Conservation (phyloP, 2,329 filamentous ascomycete genomes). For the Verticillium zaregamsianum region DNA sequence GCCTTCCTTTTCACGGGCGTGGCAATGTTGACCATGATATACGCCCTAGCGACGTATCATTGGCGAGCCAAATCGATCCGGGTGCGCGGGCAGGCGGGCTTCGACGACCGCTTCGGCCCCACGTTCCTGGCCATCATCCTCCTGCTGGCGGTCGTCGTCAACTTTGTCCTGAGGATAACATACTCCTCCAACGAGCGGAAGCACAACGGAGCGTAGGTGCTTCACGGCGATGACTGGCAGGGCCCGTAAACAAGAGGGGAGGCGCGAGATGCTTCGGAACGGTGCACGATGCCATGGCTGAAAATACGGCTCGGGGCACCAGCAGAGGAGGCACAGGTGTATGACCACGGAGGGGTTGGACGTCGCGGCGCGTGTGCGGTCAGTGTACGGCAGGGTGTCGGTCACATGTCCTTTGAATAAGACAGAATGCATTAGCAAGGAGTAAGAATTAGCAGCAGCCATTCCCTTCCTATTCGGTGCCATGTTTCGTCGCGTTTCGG, state of each 20-base stretch:
- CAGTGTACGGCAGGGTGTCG: background rate
- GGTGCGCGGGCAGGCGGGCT: constrained; percentile 86
- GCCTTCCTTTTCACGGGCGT: constrained; percentile 92
- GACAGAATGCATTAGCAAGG: background rate
- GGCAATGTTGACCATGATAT: constrained; percentile 91
- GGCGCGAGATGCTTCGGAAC: no score
- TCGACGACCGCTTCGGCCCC: constrained; percentile 93
- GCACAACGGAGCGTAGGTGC: background rate
- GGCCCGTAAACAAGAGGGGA: background rate
- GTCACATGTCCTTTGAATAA: background rate
- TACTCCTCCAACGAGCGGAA: constrained; percentile 31
- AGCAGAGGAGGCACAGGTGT: no score
- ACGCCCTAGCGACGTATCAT: constrained; percentile 92
- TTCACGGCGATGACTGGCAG: background rate
- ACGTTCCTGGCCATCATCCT: constrained; percentile 85
- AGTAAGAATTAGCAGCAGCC: background rate
- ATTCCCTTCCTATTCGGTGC: background rate
- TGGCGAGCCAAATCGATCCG: constrained; percentile 94
- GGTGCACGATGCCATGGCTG: no score
- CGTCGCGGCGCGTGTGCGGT: background rate
- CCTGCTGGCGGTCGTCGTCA: constrained; percentile 85
- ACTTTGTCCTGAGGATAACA: constrained; percentile 79
- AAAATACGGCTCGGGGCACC: no score
- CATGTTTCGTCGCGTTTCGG: background rate
- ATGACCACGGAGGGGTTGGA: no score